These are phyloP conservation scores for Sphenostylis stenocarpa DNA, from an alignment of 306 rosid species.

Conservation along the genomic window DNA sequence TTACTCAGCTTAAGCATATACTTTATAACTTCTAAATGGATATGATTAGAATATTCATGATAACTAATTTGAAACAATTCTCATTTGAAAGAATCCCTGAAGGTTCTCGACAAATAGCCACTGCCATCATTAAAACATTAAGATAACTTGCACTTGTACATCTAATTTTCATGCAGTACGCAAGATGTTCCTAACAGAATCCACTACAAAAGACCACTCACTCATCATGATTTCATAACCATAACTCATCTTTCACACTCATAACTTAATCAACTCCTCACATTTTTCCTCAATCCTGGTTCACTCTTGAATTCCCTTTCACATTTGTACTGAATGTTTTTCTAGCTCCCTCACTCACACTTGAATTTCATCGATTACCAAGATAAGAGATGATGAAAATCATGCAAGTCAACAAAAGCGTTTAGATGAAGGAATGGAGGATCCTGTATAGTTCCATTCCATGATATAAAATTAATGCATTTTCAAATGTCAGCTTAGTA, in stretches of 20 bases:
- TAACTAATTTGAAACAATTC: background rate
- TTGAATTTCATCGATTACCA: background rate
- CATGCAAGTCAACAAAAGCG: background rate
- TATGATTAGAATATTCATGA: background rate
- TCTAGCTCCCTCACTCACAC: too few species aligned
- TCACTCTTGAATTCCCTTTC: too few species aligned
- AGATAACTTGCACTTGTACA: background rate
- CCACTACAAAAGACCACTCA: background rate
- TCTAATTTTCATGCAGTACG: background rate
- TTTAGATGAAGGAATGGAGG: background rate
- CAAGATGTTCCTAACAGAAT: too few species aligned
- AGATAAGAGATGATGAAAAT: background rate
- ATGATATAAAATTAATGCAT: background rate
- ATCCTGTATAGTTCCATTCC: background rate
- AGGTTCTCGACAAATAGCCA: background rate
- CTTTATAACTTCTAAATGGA: constrained; percentile 5
- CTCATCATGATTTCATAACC: background rate
- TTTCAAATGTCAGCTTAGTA: background rate
- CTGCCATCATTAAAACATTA: background rate
- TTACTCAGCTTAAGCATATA: constrained; percentile 26
- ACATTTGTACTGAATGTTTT: too few species aligned
- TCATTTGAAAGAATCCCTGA: background rate
- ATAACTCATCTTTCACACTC: too few species aligned
- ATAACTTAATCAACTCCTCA: too few species aligned
- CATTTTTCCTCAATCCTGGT: too few species aligned